Evolutionary conservation across 371 early-diverging fungal genomes (phyloP).

Genomic region (Saksenaea vasiformis): DNA sequence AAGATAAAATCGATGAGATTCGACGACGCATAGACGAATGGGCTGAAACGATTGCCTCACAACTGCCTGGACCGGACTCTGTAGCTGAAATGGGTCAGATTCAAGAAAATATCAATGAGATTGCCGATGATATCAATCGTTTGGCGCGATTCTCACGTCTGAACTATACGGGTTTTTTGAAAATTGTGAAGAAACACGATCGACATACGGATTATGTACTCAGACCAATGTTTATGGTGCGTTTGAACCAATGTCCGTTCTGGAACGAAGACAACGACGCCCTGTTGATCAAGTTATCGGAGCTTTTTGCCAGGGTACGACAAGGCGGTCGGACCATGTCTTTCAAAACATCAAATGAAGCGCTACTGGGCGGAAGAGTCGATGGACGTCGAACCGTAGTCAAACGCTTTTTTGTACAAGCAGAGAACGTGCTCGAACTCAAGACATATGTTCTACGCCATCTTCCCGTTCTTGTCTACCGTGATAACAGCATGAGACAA

Average conservation of each 20-base stretch:
- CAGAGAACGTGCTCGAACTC: slow-evolving; percentile 96
- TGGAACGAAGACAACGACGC: slow-evolving; percentile 91
- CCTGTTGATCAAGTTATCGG: slow-evolving; percentile 86
- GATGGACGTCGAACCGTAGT: slow-evolving; percentile 31
- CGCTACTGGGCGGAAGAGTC: slow-evolving; percentile 34
- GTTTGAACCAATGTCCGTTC: slow-evolving; percentile 86
- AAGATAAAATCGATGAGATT: slow-evolving; percentile 89
- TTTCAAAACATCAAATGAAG: slow-evolving; percentile 32
- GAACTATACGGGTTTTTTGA: slow-evolving; percentile 96
- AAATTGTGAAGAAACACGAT: slow-evolving; percentile 98
- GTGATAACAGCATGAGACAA: slow-evolving; percentile 65
- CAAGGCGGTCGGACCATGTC: slow-evolving; percentile 73
- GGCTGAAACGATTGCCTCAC: slow-evolving; percentile 52
- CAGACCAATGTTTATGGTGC: slow-evolving; percentile 86
- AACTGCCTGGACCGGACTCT: slow-evolving; percentile 43
- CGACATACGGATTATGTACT: slow-evolving; percentile 87
- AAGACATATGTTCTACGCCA: slow-evolving; percentile 92
- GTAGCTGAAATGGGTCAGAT: slow-evolving; percentile 61
- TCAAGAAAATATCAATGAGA: slow-evolving; percentile 78
- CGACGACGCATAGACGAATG: slow-evolving; percentile 76
- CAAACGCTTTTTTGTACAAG: slow-evolving; percentile 95
- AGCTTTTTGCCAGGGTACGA: slow-evolving; percentile 87
- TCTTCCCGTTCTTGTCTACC: slow-evolving; percentile 95
- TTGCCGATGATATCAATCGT: slow-evolving; percentile 88
- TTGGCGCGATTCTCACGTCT: slow-evolving; percentile 91